Percentiles rank a stretch among this genome's conserved stretches.
These are phyloP conservation scores for Zychaea mexicana DNA, from an alignment of 371 early-diverging fungal species.

Conservation along the genomic window DNA sequence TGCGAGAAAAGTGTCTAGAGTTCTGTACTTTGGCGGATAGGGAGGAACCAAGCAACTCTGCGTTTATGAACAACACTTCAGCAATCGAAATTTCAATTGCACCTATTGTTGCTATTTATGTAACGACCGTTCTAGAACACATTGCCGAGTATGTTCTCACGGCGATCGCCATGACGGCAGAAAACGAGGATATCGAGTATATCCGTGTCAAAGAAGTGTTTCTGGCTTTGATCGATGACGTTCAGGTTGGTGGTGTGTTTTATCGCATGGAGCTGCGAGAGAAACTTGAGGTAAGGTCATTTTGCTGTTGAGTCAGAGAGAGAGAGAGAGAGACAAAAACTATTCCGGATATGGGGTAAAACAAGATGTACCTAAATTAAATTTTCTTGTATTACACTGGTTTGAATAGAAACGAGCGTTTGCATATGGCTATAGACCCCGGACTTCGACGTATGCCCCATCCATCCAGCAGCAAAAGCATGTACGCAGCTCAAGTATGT, in stretches of 20 bases:
- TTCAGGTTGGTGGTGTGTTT: conserved; percentile 52
- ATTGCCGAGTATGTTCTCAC: conserved; percentile 65
- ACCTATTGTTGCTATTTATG: conserved; percentile 67
- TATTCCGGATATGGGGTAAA: not conserved
- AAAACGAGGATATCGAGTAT: conserved; percentile 50
- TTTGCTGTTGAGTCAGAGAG: too few species aligned
- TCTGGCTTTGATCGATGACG: conserved; percentile 49
- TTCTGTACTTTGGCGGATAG: conserved; percentile 61
- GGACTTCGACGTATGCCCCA: not conserved
- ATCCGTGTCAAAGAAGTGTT: conserved; percentile 61
- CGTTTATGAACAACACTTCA: not conserved
- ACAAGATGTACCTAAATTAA: not conserved
- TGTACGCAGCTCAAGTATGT: not conserved
- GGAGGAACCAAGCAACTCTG: conserved; percentile 29
- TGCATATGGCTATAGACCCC: conserved; percentile 10
- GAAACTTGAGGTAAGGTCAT: conserved; percentile 31
- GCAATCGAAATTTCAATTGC: conserved; percentile 41
- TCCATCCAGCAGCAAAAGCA: not conserved
- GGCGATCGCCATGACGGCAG: conserved; percentile 46
- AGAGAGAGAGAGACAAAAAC: not conserved
- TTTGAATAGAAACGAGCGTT: conserved; percentile 19
- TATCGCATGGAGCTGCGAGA: conserved; percentile 43
- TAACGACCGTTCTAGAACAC: conserved; percentile 67
- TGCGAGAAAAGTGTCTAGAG: conserved; percentile 60
- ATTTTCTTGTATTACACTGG: not conserved